Conservation (phyloP, 2,329 filamentous ascomycete genomes). For the Penicillium sp. region DNA sequence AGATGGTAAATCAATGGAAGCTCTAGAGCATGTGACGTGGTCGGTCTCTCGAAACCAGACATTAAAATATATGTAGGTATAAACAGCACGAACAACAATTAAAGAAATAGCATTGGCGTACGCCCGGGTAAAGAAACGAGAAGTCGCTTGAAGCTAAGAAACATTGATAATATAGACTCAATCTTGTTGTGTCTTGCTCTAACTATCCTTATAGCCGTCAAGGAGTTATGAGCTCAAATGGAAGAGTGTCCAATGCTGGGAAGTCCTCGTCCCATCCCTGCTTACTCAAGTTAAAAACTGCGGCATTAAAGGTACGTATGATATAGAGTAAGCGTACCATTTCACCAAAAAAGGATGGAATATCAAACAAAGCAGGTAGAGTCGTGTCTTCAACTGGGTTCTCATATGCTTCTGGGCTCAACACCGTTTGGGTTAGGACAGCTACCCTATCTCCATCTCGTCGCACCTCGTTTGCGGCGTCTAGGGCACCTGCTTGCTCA, state of each 20-base stretch:
- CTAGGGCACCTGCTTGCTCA: slow-evolving; percentile 3
- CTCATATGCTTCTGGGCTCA: not conserved
- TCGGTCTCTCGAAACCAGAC: too few species aligned
- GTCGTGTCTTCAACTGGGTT: not conserved
- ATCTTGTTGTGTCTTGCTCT: too few species aligned
- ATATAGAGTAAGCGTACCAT: not conserved
- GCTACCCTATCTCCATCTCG: not conserved
- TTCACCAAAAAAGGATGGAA: not conserved
- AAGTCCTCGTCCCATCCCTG: not conserved
- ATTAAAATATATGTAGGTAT: too few species aligned
- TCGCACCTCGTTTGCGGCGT: not conserved
- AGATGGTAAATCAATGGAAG: too few species aligned
- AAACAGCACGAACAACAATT: too few species aligned
- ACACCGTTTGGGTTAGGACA: not conserved
- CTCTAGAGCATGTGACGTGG: too few species aligned
- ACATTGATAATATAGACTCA: too few species aligned
- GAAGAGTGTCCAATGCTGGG: not conserved
- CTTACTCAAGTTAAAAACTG: not conserved
- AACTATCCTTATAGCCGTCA: not conserved
- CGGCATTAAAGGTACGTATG: not conserved
- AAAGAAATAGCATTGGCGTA: too few species aligned
- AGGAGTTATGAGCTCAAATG: not conserved
- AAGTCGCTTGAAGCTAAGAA: too few species aligned
- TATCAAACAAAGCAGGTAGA: not conserved
- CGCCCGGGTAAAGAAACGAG: too few species aligned